Conservation (phyloP, 257 asterid species). For the Gynochthodes officinalis region DNA sequence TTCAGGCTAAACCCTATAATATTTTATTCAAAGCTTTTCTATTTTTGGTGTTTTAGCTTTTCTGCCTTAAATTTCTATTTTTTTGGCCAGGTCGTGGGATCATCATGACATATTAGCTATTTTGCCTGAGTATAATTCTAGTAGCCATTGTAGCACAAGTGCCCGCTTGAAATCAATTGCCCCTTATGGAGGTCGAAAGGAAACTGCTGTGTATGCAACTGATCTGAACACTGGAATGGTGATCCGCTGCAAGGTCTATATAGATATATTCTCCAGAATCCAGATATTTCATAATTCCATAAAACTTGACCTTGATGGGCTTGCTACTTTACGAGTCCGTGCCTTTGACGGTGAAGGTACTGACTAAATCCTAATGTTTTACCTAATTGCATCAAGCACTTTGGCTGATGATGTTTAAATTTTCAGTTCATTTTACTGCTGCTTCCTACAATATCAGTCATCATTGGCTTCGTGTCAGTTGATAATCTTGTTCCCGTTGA, state of each 20-base stretch:
- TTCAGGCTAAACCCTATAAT: no score
- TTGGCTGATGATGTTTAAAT: neutral
- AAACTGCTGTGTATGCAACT: conserved; percentile 95
- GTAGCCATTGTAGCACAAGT: conserved; percentile 75
- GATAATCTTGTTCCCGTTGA: neutral
- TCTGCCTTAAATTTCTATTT: neutral
- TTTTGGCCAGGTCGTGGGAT: conserved; percentile 80
- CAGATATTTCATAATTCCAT: conserved; percentile 87
- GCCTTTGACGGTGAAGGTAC: conserved; percentile 87
- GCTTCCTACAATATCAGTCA: neutral
- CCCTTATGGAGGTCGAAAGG: conserved; percentile 80
- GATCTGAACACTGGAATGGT: conserved; percentile 75
- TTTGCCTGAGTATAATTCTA: conserved; percentile 74
- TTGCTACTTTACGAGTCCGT: conserved; percentile 76
- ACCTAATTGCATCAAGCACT: conserved; percentile 6
- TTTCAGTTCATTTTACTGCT: neutral
- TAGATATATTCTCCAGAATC: conserved; percentile 68
- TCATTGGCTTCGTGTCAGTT: neutral
- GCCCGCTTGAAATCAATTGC: conserved; percentile 84
- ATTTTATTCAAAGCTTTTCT: neutral
- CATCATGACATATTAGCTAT: conserved; percentile 77
- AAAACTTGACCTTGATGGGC: conserved; percentile 94
- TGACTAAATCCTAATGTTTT: neutral
- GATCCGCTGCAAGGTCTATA: conserved; percentile 88
- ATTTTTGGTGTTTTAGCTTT: neutral